Evolutionary conservation across 2,329 filamentous ascomycete species (phyloP), one percentile per base, ranked within the genome.

Genomic region (Fonsecaea pugnacius): DNA sequence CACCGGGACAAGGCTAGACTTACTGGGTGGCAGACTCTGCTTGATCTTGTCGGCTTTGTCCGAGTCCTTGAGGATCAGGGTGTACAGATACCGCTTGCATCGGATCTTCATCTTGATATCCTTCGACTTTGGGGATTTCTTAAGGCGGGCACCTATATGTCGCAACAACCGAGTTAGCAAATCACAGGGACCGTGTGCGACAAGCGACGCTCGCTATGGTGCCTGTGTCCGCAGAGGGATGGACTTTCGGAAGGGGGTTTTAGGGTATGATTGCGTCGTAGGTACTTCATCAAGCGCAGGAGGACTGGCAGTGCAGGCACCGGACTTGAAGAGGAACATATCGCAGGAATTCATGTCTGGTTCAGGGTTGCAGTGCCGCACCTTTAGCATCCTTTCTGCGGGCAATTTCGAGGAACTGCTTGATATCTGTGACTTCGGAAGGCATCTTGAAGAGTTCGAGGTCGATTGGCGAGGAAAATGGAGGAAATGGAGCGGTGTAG

Each of bases 1-100:
- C n/a, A 6, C 62, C 46, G 46, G 10, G 21, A 24, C 7, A 46
- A 9, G 62, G 27, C 5, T 43, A 59, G 60, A 50, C 92, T 77
- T 93, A 99, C 95, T 91, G 76, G 95, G 96, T 77, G 95, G 96
- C 72, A 99, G 87, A 81, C 89, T 92, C 88, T 98, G 94, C 92
- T 97, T 98, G 75, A 99, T 89, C 91, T 99, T 99, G 86, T 98
- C 95, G 83, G 94, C 96, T 91, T 98, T 98, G 80, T 97, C 95
- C 78, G 88, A 87, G 85, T 99, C 95, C 89, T 96, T 97, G 77
- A 99, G 89, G 80, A 96, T 91, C 76, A 99, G 89, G 75, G 95
- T 97, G 91, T 99, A 99, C 75, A 99, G 87, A 87, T 95, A 89
- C 78, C 89, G 88, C 81, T 91, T 87, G 90, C 95, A 98, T 83